Conservation (phyloP, 805 yeast genomes). For the Spathaspora passalidarum region DNA sequence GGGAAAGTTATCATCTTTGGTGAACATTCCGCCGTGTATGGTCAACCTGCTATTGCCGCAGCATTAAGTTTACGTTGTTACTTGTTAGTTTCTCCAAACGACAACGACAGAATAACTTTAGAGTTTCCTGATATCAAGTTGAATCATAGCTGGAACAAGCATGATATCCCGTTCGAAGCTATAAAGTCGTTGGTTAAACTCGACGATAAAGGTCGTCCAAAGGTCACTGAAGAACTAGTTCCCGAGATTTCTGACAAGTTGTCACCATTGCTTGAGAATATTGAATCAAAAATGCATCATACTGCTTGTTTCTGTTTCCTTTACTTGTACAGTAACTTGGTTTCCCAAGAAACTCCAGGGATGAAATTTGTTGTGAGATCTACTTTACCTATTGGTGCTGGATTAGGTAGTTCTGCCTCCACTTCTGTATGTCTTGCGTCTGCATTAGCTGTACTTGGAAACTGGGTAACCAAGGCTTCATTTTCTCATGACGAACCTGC, state of each 20-base stretch:
- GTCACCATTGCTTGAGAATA: conserved; percentile 39
- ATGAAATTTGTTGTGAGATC: conserved; percentile 67
- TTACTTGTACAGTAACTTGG: conserved; percentile 65
- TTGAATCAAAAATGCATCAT: conserved; percentile 59
- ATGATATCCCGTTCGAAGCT: conserved; percentile 60
- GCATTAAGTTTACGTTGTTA: conserved; percentile 86
- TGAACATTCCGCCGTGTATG: conserved; percentile 93
- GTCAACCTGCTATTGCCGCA: conserved; percentile 95
- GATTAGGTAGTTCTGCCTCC: conserved; percentile 92
- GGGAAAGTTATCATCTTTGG: conserved; percentile 96
- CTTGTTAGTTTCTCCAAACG: conserved; percentile 55
- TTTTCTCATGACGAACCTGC: conserved; percentile 30
- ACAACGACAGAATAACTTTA: conserved; percentile 46
- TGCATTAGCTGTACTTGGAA: conserved; percentile 64
- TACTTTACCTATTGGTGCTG: conserved; percentile 93
- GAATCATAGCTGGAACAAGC: conserved; percentile 57
- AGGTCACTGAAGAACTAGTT: conserved; percentile 51
- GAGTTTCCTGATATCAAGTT: conserved; percentile 85
- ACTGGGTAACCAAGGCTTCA: conserved; percentile 44
- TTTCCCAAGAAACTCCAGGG: conserved; percentile 47
- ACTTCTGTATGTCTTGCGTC: conserved; percentile 80
- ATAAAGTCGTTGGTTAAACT: conserved; percentile 17
- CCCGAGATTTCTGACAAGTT: conserved; percentile 56
- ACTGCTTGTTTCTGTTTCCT: conserved; percentile 82
- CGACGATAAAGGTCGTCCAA: conserved; percentile 21